These are phyloP conservation scores for Alternaria viburni DNA, from an alignment of 2,329 filamentous ascomycete genomes.

Conservation along the genomic window DNA sequence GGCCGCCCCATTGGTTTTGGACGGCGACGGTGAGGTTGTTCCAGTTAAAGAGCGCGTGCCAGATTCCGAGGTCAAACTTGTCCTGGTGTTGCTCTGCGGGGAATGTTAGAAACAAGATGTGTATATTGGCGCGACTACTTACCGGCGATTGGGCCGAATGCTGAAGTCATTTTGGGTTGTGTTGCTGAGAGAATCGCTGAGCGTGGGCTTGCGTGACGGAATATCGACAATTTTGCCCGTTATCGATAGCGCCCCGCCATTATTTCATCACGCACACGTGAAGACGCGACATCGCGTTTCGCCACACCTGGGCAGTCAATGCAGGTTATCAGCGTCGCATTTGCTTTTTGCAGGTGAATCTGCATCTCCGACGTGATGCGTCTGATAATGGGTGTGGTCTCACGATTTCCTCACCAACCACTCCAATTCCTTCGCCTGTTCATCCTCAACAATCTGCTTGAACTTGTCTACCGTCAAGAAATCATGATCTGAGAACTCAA, in stretches of 20 bases:
- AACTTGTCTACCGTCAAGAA: conserved; percentile 62
- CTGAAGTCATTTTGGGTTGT: conserved; percentile 7
- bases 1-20: conserved; percentile 85
- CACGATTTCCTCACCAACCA: conserved; percentile 48
- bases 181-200: conserved; percentile 1
- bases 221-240: conserved; percentile 4
- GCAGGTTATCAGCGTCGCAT: not conserved
- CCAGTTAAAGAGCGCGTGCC: conserved; percentile 86
- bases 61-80: conserved; percentile 80
- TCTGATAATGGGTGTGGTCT: not conserved
- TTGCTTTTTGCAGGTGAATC: conserved; percentile 1
- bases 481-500: conserved; percentile 71
- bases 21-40: conserved; percentile 86
- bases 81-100: conserved; percentile 34
- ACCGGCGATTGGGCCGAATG: conserved; percentile 10
- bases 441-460: conserved; percentile 55
- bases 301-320: not conserved
- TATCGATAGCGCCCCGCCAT: conserved; percentile 13
- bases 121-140: not conserved
- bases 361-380: not conserved
- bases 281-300: not conserved
- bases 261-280: not conserved
- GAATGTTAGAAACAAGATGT: conserved; percentile 3
- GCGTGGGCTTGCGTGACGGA: conserved; percentile 9
- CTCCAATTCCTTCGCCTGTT: conserved; percentile 57